Evolutionary conservation across 2,329 filamentous ascomycete genomes (phyloP).

Genomic region (Cladosporium halotolerans): DNA sequence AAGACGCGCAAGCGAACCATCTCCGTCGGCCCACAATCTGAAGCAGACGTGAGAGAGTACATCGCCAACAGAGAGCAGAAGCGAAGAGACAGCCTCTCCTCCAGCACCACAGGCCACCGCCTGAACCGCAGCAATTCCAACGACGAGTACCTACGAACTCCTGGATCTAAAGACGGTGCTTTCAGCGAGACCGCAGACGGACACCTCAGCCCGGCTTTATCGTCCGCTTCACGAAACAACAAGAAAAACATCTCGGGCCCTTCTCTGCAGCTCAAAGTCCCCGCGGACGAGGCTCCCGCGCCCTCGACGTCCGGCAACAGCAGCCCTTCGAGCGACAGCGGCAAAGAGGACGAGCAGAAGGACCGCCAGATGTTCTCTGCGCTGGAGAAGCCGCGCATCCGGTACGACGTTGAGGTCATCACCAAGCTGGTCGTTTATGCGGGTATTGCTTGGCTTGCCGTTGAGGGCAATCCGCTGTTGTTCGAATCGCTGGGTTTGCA

Average conservation of each 20-base stretch:
- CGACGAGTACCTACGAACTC: background rate
- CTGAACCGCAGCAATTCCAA: background rate
- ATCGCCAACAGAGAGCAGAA: conserved; percentile 79
- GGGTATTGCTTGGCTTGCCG: conserved; percentile 81
- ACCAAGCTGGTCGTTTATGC: conserved; percentile 94
- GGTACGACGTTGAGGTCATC: conserved; percentile 97
- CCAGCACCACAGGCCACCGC: background rate
- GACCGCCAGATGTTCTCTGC: conserved; percentile 70
- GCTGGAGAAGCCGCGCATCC: conserved; percentile 77
- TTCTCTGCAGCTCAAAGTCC: background rate
- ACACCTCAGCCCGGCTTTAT: conserved; percentile 23
- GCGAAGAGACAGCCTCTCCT: conserved; percentile 54
- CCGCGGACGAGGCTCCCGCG: too few species aligned
- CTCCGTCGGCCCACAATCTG: conserved; percentile 88
- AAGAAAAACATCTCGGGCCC: background rate
- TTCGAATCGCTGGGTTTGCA: conserved; percentile 40
- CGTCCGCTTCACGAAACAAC: conserved; percentile 27
- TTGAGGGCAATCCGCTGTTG: conserved; percentile 65
- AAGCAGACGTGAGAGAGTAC: conserved; percentile 92
- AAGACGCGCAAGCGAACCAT: conserved; percentile 75
- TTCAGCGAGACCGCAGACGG: conserved; percentile 15
- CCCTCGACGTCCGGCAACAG: too few species aligned
- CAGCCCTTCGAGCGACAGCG: conserved; percentile 21
- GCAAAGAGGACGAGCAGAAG: conserved; percentile 31
- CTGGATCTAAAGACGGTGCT: background rate